Evolutionary conservation across 73 alveolate genomes (phyloP).

Genomic region (Paramecium caudatum): DNA sequence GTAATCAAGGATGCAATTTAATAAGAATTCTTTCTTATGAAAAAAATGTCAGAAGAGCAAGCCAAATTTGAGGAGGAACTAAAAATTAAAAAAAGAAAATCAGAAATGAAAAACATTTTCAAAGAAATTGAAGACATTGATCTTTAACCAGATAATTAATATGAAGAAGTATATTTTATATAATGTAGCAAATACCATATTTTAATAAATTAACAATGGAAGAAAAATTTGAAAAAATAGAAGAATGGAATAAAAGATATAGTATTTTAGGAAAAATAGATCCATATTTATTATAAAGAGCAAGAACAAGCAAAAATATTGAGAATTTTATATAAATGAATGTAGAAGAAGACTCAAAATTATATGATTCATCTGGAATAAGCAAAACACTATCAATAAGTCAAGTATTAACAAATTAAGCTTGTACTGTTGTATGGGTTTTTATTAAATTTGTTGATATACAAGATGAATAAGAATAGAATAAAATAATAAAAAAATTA

Average conservation of each 20-base stretch:
- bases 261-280: not conserved
- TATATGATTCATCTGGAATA: not conserved
- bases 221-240: slow-evolving; percentile 18
- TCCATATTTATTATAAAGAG: slow-evolving; percentile 62
- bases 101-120: slow-evolving; percentile 1
- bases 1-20: not conserved
- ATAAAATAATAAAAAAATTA: not conserved
- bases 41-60: slow-evolving; percentile 32
- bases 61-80: not conserved
- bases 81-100: not conserved
- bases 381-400: not conserved
- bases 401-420: slow-evolving; percentile 1
- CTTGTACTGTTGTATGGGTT: slow-evolving; percentile 56
- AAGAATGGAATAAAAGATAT: slow-evolving; percentile 4
- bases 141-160: not conserved
- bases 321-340: not conserved
- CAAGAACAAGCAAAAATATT: slow-evolving; percentile 43
- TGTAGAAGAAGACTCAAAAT: slow-evolving; percentile 1
- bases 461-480: not conserved
- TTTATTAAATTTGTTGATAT: not conserved
- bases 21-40: slow-evolving; percentile 25
- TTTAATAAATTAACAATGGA: slow-evolving; percentile 23
- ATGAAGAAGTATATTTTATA: not conserved
- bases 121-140: slow-evolving; percentile 36
- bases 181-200: slow-evolving; percentile 21